Evolutionary conservation across 2,329 filamentous ascomycete genomes (phyloP).

Genomic region (Lachnellula arida): DNA sequence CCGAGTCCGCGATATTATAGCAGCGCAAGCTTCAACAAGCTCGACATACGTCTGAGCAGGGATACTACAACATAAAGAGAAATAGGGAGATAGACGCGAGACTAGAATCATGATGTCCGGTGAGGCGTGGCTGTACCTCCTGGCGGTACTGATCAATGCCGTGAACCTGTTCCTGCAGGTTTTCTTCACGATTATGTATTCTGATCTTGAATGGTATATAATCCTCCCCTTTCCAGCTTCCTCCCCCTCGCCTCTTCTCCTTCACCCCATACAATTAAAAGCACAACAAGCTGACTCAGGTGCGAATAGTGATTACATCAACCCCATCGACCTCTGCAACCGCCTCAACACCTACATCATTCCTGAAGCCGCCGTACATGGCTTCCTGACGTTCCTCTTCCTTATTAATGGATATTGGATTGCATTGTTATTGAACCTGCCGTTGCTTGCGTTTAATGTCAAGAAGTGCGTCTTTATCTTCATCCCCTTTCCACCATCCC

Average conservation of each 20-base stretch:
- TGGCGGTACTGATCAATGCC: slow-evolving; percentile 98
- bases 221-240: not conserved
- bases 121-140: slow-evolving; percentile 96
- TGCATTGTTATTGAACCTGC: slow-evolving; percentile 84
- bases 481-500: not conserved
- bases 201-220: slow-evolving; percentile 94
- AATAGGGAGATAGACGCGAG: slow-evolving; percentile 7
- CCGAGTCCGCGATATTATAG: not conserved
- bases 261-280: not conserved
- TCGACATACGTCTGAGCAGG: not conserved
- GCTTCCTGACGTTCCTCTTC: slow-evolving; percentile 91
- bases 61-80: not conserved
- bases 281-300: no score
- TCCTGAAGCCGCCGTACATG: slow-evolving; percentile 95
- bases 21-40: not conserved
- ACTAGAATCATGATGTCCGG: slow-evolving; percentile 69
- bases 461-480: slow-evolving; percentile 74
- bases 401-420: slow-evolving; percentile 99
- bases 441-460: slow-evolving; percentile 85
- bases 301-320: slow-evolving; percentile 85
- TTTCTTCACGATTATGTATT: slow-evolving; percentile 99
- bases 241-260: not conserved
- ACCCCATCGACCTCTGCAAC: slow-evolving; percentile 99
- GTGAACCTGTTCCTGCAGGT: slow-evolving; percentile 99
- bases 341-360: slow-evolving; percentile 99